Evolutionary conservation across 345 rosid species (phyloP).

Genomic region (Populus euphratica): DNA sequence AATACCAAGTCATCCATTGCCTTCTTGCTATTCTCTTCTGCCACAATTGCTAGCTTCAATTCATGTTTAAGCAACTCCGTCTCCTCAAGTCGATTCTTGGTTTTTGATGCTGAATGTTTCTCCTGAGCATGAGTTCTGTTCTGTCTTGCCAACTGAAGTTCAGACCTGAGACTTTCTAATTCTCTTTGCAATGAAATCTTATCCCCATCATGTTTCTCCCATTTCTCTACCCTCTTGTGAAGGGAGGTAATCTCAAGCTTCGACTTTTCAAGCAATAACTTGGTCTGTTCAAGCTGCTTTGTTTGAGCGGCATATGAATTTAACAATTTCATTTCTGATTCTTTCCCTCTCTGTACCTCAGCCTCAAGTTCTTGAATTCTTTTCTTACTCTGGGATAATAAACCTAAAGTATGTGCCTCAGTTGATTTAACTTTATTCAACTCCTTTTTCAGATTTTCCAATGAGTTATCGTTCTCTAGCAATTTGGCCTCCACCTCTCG

Average conservation of each 20-base stretch:
- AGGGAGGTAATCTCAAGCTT: conserved; percentile 41
- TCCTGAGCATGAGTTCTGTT: conserved; percentile 30
- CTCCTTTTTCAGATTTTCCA: conserved; percentile 35
- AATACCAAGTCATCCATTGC: conserved; percentile 86
- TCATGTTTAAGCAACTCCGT: conserved; percentile 38
- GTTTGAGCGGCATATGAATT: conserved; percentile 39
- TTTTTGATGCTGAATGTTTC: conserved; percentile 24
- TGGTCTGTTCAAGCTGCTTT: conserved; percentile 45
- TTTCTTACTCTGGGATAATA: conserved; percentile 26
- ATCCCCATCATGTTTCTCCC: conserved; percentile 17
- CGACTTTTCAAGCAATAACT: conserved; percentile 45
- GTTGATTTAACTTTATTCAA: conserved; percentile 15
- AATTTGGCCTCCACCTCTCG: conserved; percentile 32
- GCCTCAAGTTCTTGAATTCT: conserved; percentile 44
- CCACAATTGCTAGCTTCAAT: conserved; percentile 46
- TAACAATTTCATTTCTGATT: conserved; percentile 31
- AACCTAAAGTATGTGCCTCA: conserved; percentile 22
- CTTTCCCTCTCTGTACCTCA: conserved; percentile 40
- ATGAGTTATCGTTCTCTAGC: conserved; percentile 31
- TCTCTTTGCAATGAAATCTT: conserved; percentile 15
- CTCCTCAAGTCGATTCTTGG: conserved; percentile 33
- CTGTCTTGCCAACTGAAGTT: conserved; percentile 34
- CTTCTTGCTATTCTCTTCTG: conserved; percentile 72
- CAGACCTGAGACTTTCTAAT: conserved; percentile 32
- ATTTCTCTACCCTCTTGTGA: conserved; percentile 26